A percentile compares a stretch with the other conserved stretches of the same genome.
Conservation (phyloP, 352 stramenopile species). For the Globisporangium lucens region DNA sequence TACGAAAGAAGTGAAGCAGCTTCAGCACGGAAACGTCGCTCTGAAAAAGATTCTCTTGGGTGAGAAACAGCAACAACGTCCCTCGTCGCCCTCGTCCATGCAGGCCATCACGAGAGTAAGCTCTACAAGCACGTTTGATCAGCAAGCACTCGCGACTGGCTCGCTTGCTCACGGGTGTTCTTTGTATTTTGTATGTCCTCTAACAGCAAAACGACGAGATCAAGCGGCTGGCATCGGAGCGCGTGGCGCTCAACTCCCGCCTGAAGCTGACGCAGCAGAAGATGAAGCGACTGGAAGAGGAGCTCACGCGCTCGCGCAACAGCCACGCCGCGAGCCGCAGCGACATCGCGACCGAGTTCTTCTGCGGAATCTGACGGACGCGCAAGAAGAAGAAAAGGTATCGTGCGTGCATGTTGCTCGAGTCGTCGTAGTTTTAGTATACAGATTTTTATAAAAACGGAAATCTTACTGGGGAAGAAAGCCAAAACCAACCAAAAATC, state of each 20-base stretch:
- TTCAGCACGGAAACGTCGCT: conserved; percentile 31
- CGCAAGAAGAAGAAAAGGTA: not conserved
- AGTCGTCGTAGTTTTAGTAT: conserved; percentile 1
- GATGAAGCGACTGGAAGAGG: conserved; percentile 50
- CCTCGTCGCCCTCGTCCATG: conserved; percentile 15
- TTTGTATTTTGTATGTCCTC: conserved; percentile 20
- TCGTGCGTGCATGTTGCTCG: not conserved
- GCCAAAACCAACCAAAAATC: not conserved
- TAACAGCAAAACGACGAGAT: conserved; percentile 54
- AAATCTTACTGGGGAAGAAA: conserved; percentile 2
- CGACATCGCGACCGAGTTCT: conserved; percentile 56
- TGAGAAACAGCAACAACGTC: conserved; percentile 18
- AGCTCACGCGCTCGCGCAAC: conserved; percentile 46
- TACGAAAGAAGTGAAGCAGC: conserved; percentile 35
- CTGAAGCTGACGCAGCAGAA: conserved; percentile 53
- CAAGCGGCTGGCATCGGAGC: conserved; percentile 45
- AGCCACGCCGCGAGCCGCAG: conserved; percentile 43
- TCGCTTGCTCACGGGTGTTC: conserved; percentile 19
- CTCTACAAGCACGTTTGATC: not conserved
- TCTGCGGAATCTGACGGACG: conserved; percentile 50
- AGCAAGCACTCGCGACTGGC: conserved; percentile 11
- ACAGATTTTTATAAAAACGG: conserved; percentile 9
- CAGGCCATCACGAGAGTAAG: conserved; percentile 23
- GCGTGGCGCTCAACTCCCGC: conserved; percentile 40
- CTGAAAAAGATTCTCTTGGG: conserved; percentile 18